Evolutionary conservation across 208 protist species (phyloP).

Genomic region (Leishmania arabica): DNA sequence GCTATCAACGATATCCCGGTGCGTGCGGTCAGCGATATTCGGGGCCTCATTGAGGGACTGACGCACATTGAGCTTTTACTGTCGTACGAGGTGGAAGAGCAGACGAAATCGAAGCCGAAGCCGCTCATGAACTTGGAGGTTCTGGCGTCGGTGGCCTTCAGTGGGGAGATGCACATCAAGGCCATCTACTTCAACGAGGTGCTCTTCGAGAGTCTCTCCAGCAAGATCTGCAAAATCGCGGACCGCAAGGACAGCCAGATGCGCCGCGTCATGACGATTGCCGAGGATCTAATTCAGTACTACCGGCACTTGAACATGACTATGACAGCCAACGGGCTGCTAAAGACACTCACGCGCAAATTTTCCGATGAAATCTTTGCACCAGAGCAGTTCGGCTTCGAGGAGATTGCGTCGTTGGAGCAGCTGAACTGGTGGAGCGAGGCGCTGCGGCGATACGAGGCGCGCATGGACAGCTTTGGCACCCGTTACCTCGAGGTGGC

Average conservation of each 20-base stretch:
- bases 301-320: slow-evolving; percentile 87
- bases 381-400: slow-evolving; percentile 76
- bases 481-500: slow-evolving; percentile 47
- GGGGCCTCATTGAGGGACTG: slow-evolving; percentile 70
- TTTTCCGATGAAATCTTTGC: slow-evolving; percentile 80
- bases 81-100: slow-evolving; percentile 59
- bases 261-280: slow-evolving; percentile 50
- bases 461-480: slow-evolving; percentile 48
- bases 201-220: slow-evolving; percentile 69
- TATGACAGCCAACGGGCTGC: slow-evolving; percentile 83
- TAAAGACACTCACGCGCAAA: slow-evolving; percentile 74
- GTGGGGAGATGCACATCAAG: slow-evolving; percentile 85
- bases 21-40: slow-evolving; percentile 75
- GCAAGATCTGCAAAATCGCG: slow-evolving; percentile 34
- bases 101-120: slow-evolving; percentile 39
- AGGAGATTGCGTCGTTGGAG: slow-evolving; percentile 81
- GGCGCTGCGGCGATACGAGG: slow-evolving; percentile 74
- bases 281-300: slow-evolving; percentile 84
- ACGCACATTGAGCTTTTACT: slow-evolving; percentile 72
- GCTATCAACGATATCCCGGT: slow-evolving; percentile 74
- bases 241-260: slow-evolving; percentile 52
- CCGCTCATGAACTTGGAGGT: slow-evolving; percentile 74
- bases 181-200: slow-evolving; percentile 91
- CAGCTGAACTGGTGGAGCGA: slow-evolving; percentile 91
- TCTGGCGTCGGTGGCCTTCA: slow-evolving; percentile 73